Evolutionary conservation across 768 basidiomycete species (phyloP).

Genomic region (Tulasnella sp.): DNA sequence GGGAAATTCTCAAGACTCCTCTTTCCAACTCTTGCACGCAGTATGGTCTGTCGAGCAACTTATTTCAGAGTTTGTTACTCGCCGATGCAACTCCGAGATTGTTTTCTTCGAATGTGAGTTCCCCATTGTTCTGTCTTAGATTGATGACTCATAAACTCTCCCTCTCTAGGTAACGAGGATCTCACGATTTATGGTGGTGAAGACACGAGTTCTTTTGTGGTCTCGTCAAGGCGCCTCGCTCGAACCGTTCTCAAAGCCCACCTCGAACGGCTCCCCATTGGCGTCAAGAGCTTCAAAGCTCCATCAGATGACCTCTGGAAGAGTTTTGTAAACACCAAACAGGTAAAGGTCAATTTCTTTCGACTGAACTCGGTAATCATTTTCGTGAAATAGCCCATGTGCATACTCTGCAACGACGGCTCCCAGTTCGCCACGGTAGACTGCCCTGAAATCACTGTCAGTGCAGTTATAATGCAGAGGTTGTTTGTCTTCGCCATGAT

Average conservation of each 20-base stretch:
- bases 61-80: slow-evolving; percentile 36
- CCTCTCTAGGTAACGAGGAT: not conserved
- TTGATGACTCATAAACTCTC: not conserved
- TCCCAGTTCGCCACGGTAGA: slow-evolving; percentile 21
- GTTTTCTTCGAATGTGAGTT: slow-evolving; percentile 48
- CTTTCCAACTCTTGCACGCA: slow-evolving; percentile 56
- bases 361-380: not conserved
- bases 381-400: slow-evolving; percentile 46
- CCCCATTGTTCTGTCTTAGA: not conserved
- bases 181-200: not conserved
- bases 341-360: slow-evolving; percentile 25
- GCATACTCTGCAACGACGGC: slow-evolving; percentile 48
- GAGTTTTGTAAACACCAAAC: slow-evolving; percentile 31
- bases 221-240: slow-evolving; percentile 40
- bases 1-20: slow-evolving; percentile 32
- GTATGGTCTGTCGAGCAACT: slow-evolving; percentile 41
- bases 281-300: slow-evolving; percentile 36
- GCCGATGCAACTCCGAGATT: slow-evolving; percentile 47
- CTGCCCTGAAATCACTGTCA: slow-evolving; percentile 13
- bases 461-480: slow-evolving; percentile 36
- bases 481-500: slow-evolving; percentile 40
- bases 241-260: slow-evolving; percentile 42
- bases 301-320: slow-evolving; percentile 40
- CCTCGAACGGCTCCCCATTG: slow-evolving; percentile 27
- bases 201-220: not conserved